Conservation (phyloP, 2,329 filamentous ascomycete genomes). For the Plectosphaerella sp. region DNA sequence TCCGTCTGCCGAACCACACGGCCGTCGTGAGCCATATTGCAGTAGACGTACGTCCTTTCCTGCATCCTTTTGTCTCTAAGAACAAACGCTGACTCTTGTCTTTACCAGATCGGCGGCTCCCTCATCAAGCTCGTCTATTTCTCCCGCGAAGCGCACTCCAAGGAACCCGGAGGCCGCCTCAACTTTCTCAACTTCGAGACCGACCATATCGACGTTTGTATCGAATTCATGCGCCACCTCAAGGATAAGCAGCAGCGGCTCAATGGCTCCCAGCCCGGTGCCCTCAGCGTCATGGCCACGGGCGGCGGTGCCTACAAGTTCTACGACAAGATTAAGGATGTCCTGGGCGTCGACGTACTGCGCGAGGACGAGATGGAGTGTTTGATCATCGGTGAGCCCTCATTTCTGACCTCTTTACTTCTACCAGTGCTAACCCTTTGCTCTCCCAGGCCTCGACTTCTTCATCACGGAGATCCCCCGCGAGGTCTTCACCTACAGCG, state of each 20-base stretch:
- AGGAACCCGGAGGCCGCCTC: constrained; percentile 78
- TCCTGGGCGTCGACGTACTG: constrained; percentile 80
- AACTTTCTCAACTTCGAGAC: constrained; percentile 98
- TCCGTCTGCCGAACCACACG: constrained; percentile 92
- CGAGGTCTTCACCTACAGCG: constrained; percentile 96
- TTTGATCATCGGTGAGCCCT: constrained; percentile 75
- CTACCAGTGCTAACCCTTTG: not conserved
- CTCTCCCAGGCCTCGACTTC: constrained; percentile 75
- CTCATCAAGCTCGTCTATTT: constrained; percentile 97
- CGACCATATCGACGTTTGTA: constrained; percentile 86
- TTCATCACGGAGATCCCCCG: constrained; percentile 97
- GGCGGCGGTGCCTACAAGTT: constrained; percentile 96
- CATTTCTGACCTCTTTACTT: not conserved
- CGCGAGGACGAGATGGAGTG: constrained; percentile 99
- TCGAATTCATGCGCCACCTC: constrained; percentile 83
- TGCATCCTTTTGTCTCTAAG: constrained; percentile 15
- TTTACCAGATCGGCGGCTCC: constrained; percentile 80
- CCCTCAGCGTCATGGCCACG: constrained; percentile 90
- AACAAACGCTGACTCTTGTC: not conserved
- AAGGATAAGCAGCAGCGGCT: constrained; percentile 75
- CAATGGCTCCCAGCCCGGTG: constrained; percentile 66
- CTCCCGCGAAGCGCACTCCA: constrained; percentile 76
- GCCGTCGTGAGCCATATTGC: constrained; percentile 95
- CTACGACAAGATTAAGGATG: constrained; percentile 83
- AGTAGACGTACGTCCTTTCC: constrained; percentile 66